Conservation (phyloP, 768 basidiomycete species). For the Calvatia gigantea region DNA sequence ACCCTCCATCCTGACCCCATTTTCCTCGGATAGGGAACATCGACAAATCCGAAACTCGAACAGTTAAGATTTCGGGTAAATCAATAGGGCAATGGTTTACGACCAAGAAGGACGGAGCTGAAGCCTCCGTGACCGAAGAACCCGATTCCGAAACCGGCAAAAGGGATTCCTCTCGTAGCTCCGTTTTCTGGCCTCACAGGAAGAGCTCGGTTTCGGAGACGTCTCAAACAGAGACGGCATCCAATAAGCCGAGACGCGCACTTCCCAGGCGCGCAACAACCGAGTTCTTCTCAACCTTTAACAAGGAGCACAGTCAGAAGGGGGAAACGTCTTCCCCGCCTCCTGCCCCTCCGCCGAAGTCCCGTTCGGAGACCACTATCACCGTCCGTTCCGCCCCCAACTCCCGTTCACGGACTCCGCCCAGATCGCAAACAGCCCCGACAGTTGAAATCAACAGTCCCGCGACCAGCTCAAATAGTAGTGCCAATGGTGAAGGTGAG, state of each 20-base stretch:
- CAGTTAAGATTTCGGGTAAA: constrained; percentile 55
- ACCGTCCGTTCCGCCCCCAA: constrained; percentile 16
- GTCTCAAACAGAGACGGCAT: neutral
- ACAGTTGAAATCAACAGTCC: constrained; percentile 16
- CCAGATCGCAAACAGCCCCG: constrained; percentile 19
- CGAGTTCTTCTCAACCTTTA: neutral
- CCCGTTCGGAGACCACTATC: constrained; percentile 29
- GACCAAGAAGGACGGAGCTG: constrained; percentile 38
- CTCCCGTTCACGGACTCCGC: constrained; percentile 19
- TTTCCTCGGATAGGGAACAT: constrained; percentile 59
- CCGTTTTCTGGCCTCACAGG: constrained; percentile 29
- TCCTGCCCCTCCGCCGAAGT: constrained; percentile 19
- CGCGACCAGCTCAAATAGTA: neutral
- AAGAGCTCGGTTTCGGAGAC: constrained; percentile 18
- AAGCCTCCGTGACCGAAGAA: constrained; percentile 1
- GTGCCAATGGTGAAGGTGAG: constrained; percentile 22
- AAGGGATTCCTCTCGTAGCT: constrained; percentile 12
- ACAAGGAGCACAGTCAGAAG: constrained; percentile 19
- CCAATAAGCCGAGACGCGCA: neutral
- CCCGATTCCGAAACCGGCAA: constrained; percentile 19
- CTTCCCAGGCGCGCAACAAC: neutral
- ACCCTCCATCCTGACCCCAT: neutral
- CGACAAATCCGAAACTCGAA: constrained; percentile 53
- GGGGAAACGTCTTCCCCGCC: constrained; percentile 22
- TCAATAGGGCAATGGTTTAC: constrained; percentile 52